phyloP scores from a whole-genome alignment of 192 early-diverging fungal genomes.

The Phlyctochytrium planicorne region DNA sequence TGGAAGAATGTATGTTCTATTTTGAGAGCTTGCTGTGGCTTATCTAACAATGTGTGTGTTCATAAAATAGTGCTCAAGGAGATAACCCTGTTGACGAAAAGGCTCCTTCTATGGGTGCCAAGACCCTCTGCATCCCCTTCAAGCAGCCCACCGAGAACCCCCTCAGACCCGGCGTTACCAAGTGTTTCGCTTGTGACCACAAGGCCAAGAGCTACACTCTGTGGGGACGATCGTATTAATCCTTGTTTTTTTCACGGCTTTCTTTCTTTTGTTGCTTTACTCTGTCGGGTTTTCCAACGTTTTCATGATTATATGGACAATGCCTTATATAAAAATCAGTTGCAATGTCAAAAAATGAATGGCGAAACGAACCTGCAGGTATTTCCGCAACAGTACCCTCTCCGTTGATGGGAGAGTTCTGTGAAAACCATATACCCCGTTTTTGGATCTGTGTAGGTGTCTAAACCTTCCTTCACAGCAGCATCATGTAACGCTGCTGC shows the following conservation, averaged over 20 bases:
- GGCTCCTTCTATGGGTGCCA: slow-evolving; percentile 99
- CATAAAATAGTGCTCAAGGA: slow-evolving; percentile 27
- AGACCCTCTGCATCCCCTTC: slow-evolving; percentile 97
- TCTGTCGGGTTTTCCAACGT: slow-evolving; percentile 60
- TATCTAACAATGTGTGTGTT: slow-evolving; percentile 1
- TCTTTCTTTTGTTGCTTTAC: slow-evolving; percentile 11
- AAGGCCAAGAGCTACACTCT: slow-evolving; percentile 29
- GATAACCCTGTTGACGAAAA: slow-evolving; percentile 87
- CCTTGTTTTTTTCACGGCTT: not conserved
- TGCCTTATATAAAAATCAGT: slow-evolving; percentile 34
- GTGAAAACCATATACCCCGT: slow-evolving; percentile 70
- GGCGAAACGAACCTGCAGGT: slow-evolving; percentile 41
- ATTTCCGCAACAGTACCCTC: slow-evolving; percentile 69
- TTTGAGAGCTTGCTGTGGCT: not conserved
- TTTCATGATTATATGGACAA: slow-evolving; percentile 58
- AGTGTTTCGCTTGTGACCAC: slow-evolving; percentile 72
- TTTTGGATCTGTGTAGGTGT: slow-evolving; percentile 63
- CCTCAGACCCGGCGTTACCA: slow-evolving; percentile 79
- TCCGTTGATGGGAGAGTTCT: slow-evolving; percentile 52
- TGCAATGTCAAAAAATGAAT: slow-evolving; percentile 2
- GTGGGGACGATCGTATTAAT: not conserved
- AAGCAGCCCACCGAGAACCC: slow-evolving; percentile 81
- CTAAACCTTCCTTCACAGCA: slow-evolving; percentile 15
- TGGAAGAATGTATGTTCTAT: slow-evolving; percentile 59
- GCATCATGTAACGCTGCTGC: too few relatives aligned